Conservation (phyloP, 805 yeast genomes). For the Grigorovia humatica region DNA sequence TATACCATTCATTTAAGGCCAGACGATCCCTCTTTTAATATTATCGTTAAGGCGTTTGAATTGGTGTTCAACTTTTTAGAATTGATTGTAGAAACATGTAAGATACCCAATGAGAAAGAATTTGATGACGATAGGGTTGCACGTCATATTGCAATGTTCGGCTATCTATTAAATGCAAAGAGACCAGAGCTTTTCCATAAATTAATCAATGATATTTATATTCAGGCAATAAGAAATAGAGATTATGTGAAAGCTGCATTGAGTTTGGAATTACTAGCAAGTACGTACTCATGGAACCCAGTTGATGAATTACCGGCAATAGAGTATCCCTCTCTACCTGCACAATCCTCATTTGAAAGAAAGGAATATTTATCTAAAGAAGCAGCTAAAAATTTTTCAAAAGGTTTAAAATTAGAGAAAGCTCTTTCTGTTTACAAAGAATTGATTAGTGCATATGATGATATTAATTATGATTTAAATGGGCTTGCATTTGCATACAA, state of each 20-base stretch:
- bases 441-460: constrained; percentile 62
- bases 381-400: constrained; percentile 58
- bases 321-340: constrained; percentile 62
- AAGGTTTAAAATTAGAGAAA: constrained; percentile 67
- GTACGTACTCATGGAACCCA: constrained; percentile 66
- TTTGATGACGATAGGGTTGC: constrained; percentile 82
- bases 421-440: constrained; percentile 74
- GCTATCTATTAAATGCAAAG: constrained; percentile 65
- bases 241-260: constrained; percentile 78
- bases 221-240: constrained; percentile 45
- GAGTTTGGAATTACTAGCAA: constrained; percentile 65
- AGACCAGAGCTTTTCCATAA: constrained; percentile 72
- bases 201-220: constrained; percentile 67
- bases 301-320: constrained; percentile 45
- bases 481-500: constrained; percentile 65
- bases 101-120: constrained; percentile 72
- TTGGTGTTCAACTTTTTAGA: constrained; percentile 52
- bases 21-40: constrained; percentile 51
- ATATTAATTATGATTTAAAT: constrained; percentile 60
- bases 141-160: constrained; percentile 64
- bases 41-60: constrained; percentile 41
- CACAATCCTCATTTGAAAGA: constrained; percentile 70
- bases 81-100: constrained; percentile 53
- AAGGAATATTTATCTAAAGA: constrained; percentile 61
- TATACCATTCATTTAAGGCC: constrained; percentile 27